Evolutionary conservation across 148 eudicot species (phyloP), one percentile per base, ranked within the genome.

Genomic region (Camellia japonica): DNA sequence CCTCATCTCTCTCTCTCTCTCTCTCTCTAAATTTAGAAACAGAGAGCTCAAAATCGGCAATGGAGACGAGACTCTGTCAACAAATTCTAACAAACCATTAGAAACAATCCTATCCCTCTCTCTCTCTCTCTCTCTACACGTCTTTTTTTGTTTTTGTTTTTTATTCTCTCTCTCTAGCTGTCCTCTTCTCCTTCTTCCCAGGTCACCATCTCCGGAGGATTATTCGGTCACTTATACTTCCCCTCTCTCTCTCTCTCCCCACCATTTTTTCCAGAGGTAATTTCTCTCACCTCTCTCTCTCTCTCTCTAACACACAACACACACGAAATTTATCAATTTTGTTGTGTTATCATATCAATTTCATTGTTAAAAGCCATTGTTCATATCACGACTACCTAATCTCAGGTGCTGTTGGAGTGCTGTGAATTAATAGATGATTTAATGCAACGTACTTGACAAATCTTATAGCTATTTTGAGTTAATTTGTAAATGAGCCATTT

Each of bases 221-320:
- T 64, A 64, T 63, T 76, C 71, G 69, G 79, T 70, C 14, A 76
- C 49, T 63, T 49, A 64, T 64, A 76, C 71, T 46, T 16, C 55
- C 64, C 60, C 55, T 76, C 60, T 49, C 60, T 76, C 70, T 38
- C 12, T 10, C 13, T 65, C 16, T 14, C 62, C 61, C 20, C 38
- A 30, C 54, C 23, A n/a, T 41, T 65, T 44, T 60, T 16, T 38
- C 72, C 20, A 15, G 8, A 77, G 80, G 80, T 66, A 77, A 67
- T 65, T 54, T 51, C 71, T 66, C 72, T 76, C 58, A 0, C 38
- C 8, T 72, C 5, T 65, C 47, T 30, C 47, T 51, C 43, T 19
- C 38, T 5, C 9, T 3, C 41, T 30, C 38, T 30, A 30, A 30
- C 38, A 30, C 38, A 30, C 38, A 30, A 30, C 1, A 1, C 30